A percentile compares a stretch with the other conserved stretches of the same genome.
Evolutionary conservation across 2,329 filamentous ascomycete species (phyloP).

Genomic region (Coccinonectria pachysandricola): DNA sequence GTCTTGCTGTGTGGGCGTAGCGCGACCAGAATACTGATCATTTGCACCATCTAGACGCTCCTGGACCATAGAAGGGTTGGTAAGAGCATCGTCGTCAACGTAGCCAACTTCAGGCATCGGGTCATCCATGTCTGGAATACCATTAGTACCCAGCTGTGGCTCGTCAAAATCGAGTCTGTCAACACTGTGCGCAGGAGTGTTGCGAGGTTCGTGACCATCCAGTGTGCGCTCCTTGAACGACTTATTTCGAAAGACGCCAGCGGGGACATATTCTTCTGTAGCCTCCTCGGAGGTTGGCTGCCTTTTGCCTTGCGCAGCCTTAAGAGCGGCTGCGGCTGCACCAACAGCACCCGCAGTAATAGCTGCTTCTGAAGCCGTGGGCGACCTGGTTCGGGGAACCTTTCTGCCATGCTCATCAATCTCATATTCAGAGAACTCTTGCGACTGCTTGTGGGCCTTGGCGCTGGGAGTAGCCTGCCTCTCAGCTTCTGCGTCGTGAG

Average conservation of each 20-base stretch:
- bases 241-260: slow-evolving; percentile 47
- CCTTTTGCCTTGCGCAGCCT: slow-evolving; percentile 38
- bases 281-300: slow-evolving; percentile 26
- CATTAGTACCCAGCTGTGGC: slow-evolving; percentile 55
- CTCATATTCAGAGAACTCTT: slow-evolving; percentile 45
- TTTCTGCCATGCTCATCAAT: slow-evolving; percentile 49
- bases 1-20: slow-evolving; percentile 35
- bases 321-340: slow-evolving; percentile 41
- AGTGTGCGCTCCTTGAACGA: slow-evolving; percentile 58
- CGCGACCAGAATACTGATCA: slow-evolving; percentile 42
- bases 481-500: slow-evolving; percentile 29
- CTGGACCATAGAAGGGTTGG: slow-evolving; percentile 76
- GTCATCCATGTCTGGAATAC: slow-evolving; percentile 56
- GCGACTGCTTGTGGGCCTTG: slow-evolving; percentile 29
- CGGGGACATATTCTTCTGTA: slow-evolving; percentile 32
- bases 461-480: slow-evolving; percentile 30
- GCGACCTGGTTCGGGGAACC: slow-evolving; percentile 36
- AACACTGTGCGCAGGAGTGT: slow-evolving; percentile 48
- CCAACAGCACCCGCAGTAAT: slow-evolving; percentile 48
- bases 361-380: slow-evolving; percentile 46
- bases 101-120: slow-evolving; percentile 73
- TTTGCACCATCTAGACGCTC: slow-evolving; percentile 52
- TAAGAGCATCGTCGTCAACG: slow-evolving; percentile 57
- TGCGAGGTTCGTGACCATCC: slow-evolving; percentile 43
- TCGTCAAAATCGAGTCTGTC: slow-evolving; percentile 45